Evolutionary conservation across 192 early-diverging fungal species (phyloP), one percentile per base, ranked within the genome.

Genomic region (Jimgerdemannia lactiflua): DNA sequence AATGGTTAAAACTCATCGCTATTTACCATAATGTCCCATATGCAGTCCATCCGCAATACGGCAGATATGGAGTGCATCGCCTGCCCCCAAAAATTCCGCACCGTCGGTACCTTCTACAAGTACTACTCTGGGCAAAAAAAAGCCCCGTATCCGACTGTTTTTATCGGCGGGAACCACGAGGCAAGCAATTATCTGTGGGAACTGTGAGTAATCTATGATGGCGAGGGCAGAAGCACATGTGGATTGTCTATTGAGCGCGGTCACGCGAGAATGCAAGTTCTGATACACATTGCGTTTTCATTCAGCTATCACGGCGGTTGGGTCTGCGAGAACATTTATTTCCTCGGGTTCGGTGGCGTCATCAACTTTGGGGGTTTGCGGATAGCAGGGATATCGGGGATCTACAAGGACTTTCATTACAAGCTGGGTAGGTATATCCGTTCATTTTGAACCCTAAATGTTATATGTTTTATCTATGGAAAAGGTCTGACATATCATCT

Each of bases 151-250:
- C 95, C 93, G 0, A 99, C 97, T 4, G 75, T 99, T 1, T 98
- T 99, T 83, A 92, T 99, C 75, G 98, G 98, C 11, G 98, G 98
- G 39, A 99, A 99, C 82, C 98, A 99, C 77, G 98, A 99, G 81
- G 94, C 95, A 0, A 93, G 92, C 43, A 95, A 94, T 75, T 97
- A 98, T 80, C 78, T 98, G 42, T 95, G 95, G 89, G 98, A 99
- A 84, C 84, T 99, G 85, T 98, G 83, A 81, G 87, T 86, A 40
- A 29, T 59, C 20, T 19, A 8, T 17, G 65, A 68, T 64, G 4
- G 19, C 64, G 64, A 65, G 19, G 19, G 18, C 19, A 65, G 29
- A 29, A 29, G 29, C 29, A 1, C 29, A 29, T 29, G 29, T 29
- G 29, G 29, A 29, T 29, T 29, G 43, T 7, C 3, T 6, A 0